A percentile compares a stretch with the other conserved stretches of the same genome.
Evolutionary conservation across 768 basidiomycete genomes (phyloP).

Genomic region (Xanthoconium purpureum): DNA sequence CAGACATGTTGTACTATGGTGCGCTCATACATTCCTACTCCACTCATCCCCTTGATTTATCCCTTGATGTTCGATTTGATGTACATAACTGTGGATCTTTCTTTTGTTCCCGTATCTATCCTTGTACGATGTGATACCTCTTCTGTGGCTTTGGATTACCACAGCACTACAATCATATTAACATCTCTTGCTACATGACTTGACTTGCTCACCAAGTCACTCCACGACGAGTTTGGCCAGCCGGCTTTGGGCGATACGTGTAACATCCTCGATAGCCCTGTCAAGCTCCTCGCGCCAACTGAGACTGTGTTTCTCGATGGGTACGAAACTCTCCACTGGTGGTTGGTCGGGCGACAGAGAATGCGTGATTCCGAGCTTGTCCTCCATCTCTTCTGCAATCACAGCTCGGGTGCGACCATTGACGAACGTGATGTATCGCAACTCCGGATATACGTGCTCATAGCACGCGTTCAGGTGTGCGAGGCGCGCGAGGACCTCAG

Average conservation of each 20-base stretch:
- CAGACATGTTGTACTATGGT: conserved; percentile 28
- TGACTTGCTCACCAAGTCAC: conserved; percentile 1
- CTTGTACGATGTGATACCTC: conserved; percentile 17
- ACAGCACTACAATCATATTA: neutral
- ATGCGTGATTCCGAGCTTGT: conserved; percentile 50
- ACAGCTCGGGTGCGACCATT: conserved; percentile 72
- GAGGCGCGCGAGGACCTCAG: conserved; percentile 71
- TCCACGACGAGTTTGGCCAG: conserved; percentile 34
- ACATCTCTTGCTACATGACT: neutral
- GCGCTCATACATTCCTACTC: conserved; percentile 3
- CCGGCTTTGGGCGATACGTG: conserved; percentile 72
- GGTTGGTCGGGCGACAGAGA: conserved; percentile 41
- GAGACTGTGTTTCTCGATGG: conserved; percentile 37
- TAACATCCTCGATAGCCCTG: conserved; percentile 72
- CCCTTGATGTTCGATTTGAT: neutral
- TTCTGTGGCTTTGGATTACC: no score
- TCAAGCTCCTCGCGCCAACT: conserved; percentile 67
- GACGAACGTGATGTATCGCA: conserved; percentile 91
- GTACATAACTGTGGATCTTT: conserved; percentile 11
- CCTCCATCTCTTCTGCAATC: conserved; percentile 81
- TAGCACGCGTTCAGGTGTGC: conserved; percentile 75
- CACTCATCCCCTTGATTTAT: neutral
- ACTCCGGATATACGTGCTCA: conserved; percentile 65
- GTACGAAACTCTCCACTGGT: conserved; percentile 35
- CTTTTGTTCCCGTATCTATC: neutral